Evolutionary conservation across 257 asterid species (phyloP).

Genomic region (Primulina huaijiensis): DNA sequence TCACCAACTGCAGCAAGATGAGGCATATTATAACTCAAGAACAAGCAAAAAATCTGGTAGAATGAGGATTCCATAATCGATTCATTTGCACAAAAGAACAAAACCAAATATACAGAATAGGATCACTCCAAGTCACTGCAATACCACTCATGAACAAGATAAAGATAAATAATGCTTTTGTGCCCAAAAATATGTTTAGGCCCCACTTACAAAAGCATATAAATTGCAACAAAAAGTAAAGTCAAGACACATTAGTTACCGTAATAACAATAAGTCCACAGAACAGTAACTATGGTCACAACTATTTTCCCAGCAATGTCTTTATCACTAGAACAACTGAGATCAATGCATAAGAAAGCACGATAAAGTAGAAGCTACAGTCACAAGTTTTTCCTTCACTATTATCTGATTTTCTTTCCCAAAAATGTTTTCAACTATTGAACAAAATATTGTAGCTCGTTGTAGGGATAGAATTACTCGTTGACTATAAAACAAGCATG

Average conservation of each 20-base stretch:
- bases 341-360: neutral
- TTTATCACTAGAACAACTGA: neutral
- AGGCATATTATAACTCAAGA: constrained; percentile 8
- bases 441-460: constrained; percentile 11
- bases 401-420: neutral
- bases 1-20: constrained; percentile 16
- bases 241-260: neutral
- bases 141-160: neutral
- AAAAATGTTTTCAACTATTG: neutral
- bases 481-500: neutral
- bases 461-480: neutral
- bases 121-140: neutral
- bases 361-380: neutral
- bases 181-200: neutral
- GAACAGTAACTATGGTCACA: neutral
- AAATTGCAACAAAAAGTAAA: neutral
- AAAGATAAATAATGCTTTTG: neutral
- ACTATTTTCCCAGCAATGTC: neutral
- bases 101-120: neutral
- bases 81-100: constrained; percentile 6
- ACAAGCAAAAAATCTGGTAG: neutral
- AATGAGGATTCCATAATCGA: neutral
- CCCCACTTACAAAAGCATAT: neutral
- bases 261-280: neutral
- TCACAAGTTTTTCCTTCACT: constrained; percentile 7